Conservation (phyloP, 2,329 filamentous ascomycete species). For the Pseudopyricularia javanii region DNA sequence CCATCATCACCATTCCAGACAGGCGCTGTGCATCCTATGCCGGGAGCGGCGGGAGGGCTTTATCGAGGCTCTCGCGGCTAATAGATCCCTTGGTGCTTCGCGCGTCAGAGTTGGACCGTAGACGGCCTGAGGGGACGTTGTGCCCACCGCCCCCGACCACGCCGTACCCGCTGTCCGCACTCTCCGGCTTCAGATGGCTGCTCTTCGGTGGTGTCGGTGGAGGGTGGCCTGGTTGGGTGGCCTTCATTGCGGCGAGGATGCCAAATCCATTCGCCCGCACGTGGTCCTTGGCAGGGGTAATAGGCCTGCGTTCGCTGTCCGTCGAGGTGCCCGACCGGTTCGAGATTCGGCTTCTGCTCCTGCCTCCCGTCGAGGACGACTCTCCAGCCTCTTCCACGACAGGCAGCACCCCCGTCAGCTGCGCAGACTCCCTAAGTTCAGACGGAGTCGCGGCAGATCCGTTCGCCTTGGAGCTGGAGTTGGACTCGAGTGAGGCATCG, state of each 20-base stretch:
- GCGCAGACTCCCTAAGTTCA: slow-evolving; percentile 41
- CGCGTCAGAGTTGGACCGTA: slow-evolving; percentile 7
- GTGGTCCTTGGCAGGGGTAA: slow-evolving; percentile 29
- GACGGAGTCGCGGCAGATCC: not conserved
- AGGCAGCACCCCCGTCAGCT: slow-evolving; percentile 44
- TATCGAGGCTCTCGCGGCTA: slow-evolving; percentile 46
- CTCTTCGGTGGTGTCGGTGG: slow-evolving; percentile 37
- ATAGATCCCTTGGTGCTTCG: slow-evolving; percentile 20
- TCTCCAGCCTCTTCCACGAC: slow-evolving; percentile 88
- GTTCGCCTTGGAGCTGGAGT: not conserved
- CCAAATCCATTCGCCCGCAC: slow-evolving; percentile 16
- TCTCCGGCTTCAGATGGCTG: slow-evolving; percentile 26
- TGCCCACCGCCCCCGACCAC: slow-evolving; percentile 11
- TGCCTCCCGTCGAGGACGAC: slow-evolving; percentile 51
- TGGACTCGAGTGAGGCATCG: slow-evolving; percentile 5
- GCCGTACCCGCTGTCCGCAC: slow-evolving; percentile 34
- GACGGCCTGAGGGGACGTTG: slow-evolving; percentile 10
- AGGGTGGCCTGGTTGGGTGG: slow-evolving; percentile 12
- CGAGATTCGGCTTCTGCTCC: slow-evolving; percentile 30
- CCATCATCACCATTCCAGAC: not conserved
- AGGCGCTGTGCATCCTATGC: not conserved
- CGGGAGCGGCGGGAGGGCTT: slow-evolving; percentile 46
- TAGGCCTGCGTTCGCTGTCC: slow-evolving; percentile 20
- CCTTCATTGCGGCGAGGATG: slow-evolving; percentile 16
- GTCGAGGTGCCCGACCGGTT: slow-evolving; percentile 16